Percentiles rank a stretch among this genome's conserved stretches.
These are phyloP conservation scores for Cetradonia linearis DNA, from an alignment of 495 filamentous ascomycete genomes.

Conservation along the genomic window DNA sequence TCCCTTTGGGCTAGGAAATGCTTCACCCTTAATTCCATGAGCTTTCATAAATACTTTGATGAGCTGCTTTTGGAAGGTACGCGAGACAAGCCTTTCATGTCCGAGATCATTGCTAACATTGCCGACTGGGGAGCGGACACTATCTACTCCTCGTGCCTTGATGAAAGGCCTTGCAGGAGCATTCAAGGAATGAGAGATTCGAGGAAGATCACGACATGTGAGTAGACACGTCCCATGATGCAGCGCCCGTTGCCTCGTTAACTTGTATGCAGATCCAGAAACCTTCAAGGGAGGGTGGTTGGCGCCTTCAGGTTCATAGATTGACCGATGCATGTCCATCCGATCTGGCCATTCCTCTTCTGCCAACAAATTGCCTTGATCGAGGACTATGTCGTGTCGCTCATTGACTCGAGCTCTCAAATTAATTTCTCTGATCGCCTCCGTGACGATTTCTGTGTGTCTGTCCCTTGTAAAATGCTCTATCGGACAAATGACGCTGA, in stretches of 20 bases:
- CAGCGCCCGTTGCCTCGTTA: slow-evolving; percentile 64
- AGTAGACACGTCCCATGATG: slow-evolving; percentile 91
- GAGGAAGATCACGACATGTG: slow-evolving; percentile 53
- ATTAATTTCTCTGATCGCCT: slow-evolving; percentile 52
- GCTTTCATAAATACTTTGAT: slow-evolving; percentile 34
- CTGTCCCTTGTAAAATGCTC: slow-evolving; percentile 66
- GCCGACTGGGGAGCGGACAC: slow-evolving; percentile 71
- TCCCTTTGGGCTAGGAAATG: slow-evolving; percentile 24
- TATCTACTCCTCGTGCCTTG: slow-evolving; percentile 79
- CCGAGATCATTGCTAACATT: slow-evolving; percentile 53
- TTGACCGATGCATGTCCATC: slow-evolving; percentile 20
- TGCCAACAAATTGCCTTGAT: slow-evolving; percentile 32
- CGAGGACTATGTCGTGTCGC: slow-evolving; percentile 85
- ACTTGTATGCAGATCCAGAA: slow-evolving; percentile 87
- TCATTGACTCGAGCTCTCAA: slow-evolving; percentile 60
- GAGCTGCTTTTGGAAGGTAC: slow-evolving; percentile 30
- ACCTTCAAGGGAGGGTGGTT: slow-evolving; percentile 56
- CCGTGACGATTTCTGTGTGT: slow-evolving; percentile 84
- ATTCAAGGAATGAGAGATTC: slow-evolving; percentile 54
- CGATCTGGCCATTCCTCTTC: slow-evolving; percentile 24
- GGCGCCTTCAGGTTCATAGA: slow-evolving; percentile 17
- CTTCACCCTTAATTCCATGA: slow-evolving; percentile 22
- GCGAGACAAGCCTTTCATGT: background rate
- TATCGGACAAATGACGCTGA: slow-evolving; percentile 75
- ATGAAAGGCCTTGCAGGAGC: slow-evolving; percentile 67